Evolutionary conservation across 1,284 basidiomycete species (phyloP), one percentile per base, ranked within the genome.

Genomic region (Mrakiaceae sp.): DNA sequence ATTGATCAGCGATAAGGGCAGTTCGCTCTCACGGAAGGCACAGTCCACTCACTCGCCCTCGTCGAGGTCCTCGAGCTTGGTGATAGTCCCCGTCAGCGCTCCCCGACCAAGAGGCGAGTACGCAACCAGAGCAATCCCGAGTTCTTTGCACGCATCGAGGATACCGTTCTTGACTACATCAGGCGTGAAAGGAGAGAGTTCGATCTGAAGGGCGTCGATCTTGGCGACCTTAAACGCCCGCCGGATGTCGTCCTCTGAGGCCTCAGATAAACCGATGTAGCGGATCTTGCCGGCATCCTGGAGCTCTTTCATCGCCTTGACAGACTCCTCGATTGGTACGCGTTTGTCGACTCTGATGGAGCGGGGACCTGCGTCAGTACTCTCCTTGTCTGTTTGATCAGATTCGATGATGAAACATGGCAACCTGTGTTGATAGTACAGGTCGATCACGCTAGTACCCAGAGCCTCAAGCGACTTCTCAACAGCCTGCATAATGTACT

Each of bases 241-340:
- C 4, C 84, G 79, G 14, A 87, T 78, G 0, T 83, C 84, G 1
- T 74, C 75, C 1, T 80, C 79, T 0, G 80, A 81, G 63, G 79
- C 78, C 70, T 87, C 86, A 58, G 82, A 85, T 27, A 78, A 66
- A 27, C 77, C 77, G 57, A 78, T 73, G 68, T 75, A 77, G 60
- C 71, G 71, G 49, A 70, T 71, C 69, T 76, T 77, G 46, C 77
- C 78, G 6, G 68, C 71, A 48, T 77, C 71, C 64, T 75, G 74
- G 51, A 77, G 61, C 62, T 71, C 72, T 51, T 76, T 70, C 64
- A 78, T 67, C 1, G 74, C 74, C 3, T 49, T 46, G 44, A 76
- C 72, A 5, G 72, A 72, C 58, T 73, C 72, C 59, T 73, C 71
- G 10, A 79, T 68, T 7, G 69, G 67, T n/a, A 69, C 71, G n/a